Evolutionary conservation across 805 yeast genomes (phyloP).

Genomic region (Isabelozyma pseudorhagii): DNA sequence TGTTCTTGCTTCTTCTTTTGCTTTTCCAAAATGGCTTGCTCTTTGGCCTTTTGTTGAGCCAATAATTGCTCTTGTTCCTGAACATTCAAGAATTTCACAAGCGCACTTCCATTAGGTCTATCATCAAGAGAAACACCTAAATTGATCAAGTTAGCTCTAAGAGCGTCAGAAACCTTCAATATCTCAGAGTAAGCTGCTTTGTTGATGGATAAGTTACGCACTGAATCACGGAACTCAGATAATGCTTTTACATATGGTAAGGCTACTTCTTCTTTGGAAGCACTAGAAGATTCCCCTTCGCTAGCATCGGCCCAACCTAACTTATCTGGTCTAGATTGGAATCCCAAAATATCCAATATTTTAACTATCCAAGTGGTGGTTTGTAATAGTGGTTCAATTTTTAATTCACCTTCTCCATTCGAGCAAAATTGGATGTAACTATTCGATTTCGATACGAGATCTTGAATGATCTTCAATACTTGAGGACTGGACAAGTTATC

Average conservation of each 20-base stretch:
- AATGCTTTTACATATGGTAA: slow-evolving; percentile 79
- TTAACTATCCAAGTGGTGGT: slow-evolving; percentile 68
- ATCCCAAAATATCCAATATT: slow-evolving; percentile 72
- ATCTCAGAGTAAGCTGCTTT: slow-evolving; percentile 50
- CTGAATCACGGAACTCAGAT: slow-evolving; percentile 76
- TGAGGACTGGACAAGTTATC: slow-evolving; percentile 83
- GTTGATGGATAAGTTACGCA: slow-evolving; percentile 70
- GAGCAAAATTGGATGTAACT: slow-evolving; percentile 57
- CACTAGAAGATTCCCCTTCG: slow-evolving; percentile 11
- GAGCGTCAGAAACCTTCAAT: slow-evolving; percentile 66
- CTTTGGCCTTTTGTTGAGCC: slow-evolving; percentile 57
- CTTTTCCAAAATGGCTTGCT: slow-evolving; percentile 54
- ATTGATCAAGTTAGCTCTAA: slow-evolving; percentile 69
- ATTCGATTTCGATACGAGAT: slow-evolving; percentile 68
- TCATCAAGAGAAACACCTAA: slow-evolving; percentile 88
- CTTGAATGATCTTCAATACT: slow-evolving; percentile 63
- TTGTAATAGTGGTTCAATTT: slow-evolving; percentile 64
- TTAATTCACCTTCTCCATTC: slow-evolving; percentile 42
- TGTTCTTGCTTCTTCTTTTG: slow-evolving; percentile 57
- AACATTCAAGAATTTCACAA: slow-evolving; percentile 73
- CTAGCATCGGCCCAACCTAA: slow-evolving; percentile 73
- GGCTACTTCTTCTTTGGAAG: slow-evolving; percentile 57
- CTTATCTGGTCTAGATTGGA: slow-evolving; percentile 62
- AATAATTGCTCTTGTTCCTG: slow-evolving; percentile 67
- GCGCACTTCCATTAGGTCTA: slow-evolving; percentile 74